Evolutionary conservation across 257 asterid species (phyloP), one percentile per base, ranked within the genome.

Genomic region (Thymus quinquecostatus): DNA sequence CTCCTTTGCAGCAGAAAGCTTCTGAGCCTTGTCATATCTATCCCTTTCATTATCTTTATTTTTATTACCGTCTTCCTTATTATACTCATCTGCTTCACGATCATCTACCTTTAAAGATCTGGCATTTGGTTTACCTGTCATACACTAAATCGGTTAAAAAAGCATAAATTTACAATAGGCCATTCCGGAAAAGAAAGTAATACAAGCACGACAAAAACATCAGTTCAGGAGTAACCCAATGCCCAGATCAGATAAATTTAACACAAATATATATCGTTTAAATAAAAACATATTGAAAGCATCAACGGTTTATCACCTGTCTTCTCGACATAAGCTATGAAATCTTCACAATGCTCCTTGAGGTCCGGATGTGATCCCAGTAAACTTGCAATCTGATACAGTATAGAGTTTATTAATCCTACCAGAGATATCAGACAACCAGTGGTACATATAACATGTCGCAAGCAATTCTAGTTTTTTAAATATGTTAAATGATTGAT

Each of bases 11-110:
- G 84, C 64, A 73, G 92, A 68, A 73, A 81, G 64, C 82, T 80
- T 92, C 70, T 83, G 96, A 71, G 81, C 92, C 76, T 81, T 78
- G 41, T 86, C 92, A 73, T 72, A 72, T 82, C 94, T 86, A 66
- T 84, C 94, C 79, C 81, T 85, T 75, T 82, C 86, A 48, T 28
- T 78, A 73, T 86, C 88, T 75, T 74, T 86, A 66, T 77, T 72
- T 74, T 71, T 83, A 65, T 83, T 81, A 75, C 79, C 79, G 71
- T 80, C 89, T 75, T 82, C 95, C 80, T 82, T 79, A 49, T 84
- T 83, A 65, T 79, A 81, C 65, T 83, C 86, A 7, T 78, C 88
- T 66, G 81, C 88, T 50, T 81, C 85, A 68, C 79, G 79, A 38
- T 86, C 89, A 69, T 73, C 77, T 33, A 68, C 77, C 79, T 85